Percentiles rank a stretch among this genome's conserved stretches.
Conservation (phyloP, 1,139 yeast species). For the Hemisphaericaspora lyxosophila region DNA sequence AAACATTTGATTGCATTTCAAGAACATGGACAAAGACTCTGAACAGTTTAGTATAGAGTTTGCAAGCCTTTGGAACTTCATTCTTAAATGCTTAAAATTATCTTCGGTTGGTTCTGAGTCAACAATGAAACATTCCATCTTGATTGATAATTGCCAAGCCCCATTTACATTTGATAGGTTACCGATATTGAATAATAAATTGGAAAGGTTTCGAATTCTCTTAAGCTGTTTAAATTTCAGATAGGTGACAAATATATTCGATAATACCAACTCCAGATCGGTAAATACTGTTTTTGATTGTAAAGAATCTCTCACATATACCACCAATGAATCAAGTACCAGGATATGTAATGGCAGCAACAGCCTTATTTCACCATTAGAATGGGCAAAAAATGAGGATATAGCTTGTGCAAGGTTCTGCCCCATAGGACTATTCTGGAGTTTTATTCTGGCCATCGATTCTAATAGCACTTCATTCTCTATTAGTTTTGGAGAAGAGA, state of each 20-base stretch:
- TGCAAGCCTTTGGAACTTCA: conserved; percentile 21
- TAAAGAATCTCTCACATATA: conserved; percentile 16
- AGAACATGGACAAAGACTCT: background rate
- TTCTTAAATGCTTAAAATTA: conserved; percentile 13
- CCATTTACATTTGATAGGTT: conserved; percentile 9
- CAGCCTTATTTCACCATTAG: conserved; percentile 1
- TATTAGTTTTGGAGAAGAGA: conserved; percentile 6
- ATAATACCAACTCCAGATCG: conserved; percentile 7
- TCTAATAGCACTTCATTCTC: conserved; percentile 6
- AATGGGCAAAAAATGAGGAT: conserved; percentile 3
- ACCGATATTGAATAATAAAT: conserved; percentile 23
- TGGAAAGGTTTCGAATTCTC: conserved; percentile 31
- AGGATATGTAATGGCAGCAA: conserved; percentile 20
- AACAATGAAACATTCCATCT: conserved; percentile 23
- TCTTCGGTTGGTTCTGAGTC: conserved; percentile 12
- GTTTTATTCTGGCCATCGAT: conserved; percentile 2
- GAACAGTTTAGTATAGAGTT: conserved; percentile 5
- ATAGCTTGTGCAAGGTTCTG: conserved; percentile 4
- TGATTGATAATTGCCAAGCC: conserved; percentile 19
- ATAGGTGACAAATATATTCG: conserved; percentile 15
- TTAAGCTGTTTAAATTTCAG: conserved; percentile 23
- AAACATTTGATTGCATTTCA: background rate
- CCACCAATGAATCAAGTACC: conserved; percentile 24
- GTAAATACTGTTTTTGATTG: conserved; percentile 1
- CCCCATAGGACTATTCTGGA: conserved; percentile 4